Percentiles rank a stretch among this genome's conserved stretches.
Conservation (phyloP, 2,329 filamentous ascomycete species). For the Botrytis deweyae region DNA sequence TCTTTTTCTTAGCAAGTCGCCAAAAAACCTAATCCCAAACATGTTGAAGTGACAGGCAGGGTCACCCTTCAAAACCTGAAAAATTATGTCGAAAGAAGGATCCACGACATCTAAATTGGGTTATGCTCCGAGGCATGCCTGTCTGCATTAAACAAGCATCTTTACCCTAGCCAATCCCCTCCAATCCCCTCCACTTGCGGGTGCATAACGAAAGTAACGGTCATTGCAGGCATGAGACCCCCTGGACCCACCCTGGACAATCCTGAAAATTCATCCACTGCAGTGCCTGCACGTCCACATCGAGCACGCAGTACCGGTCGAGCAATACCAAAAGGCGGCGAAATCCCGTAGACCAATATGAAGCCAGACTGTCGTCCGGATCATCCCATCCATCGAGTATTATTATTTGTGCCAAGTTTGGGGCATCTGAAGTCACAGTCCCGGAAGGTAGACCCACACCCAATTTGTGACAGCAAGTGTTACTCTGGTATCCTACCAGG, state of each 20-base stretch:
- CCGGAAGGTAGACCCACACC: slow-evolving; percentile 47
- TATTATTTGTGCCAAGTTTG: slow-evolving; percentile 35
- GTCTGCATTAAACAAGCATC: slow-evolving; percentile 37
- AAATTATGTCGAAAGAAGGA: slow-evolving; percentile 25
- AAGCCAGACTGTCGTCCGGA: slow-evolving; percentile 28
- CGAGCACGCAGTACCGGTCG: slow-evolving; percentile 34
- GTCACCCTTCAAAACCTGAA: slow-evolving; percentile 34
- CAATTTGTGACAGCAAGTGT: slow-evolving; percentile 53
- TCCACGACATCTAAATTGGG: slow-evolving; percentile 34
- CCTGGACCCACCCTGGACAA: slow-evolving; percentile 28
- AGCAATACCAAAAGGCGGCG: slow-evolving; percentile 33
- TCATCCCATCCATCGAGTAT: slow-evolving; percentile 33
- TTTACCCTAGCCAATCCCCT: slow-evolving; percentile 32
- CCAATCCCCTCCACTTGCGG: slow-evolving; percentile 32
- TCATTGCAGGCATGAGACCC: slow-evolving; percentile 32
- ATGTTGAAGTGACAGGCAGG: slow-evolving; percentile 36
- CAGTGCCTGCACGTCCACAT: slow-evolving; percentile 30
- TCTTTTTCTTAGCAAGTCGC: slow-evolving; percentile 33
- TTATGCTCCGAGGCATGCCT: slow-evolving; percentile 36
- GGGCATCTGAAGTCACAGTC: slow-evolving; percentile 38
- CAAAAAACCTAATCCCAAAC: slow-evolving; percentile 36
- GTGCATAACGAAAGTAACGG: slow-evolving; percentile 35
- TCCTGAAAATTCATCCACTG: slow-evolving; percentile 31
- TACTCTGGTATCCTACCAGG: slow-evolving; percentile 46
- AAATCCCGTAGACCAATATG: slow-evolving; percentile 31